Evolutionary conservation across 2,329 filamentous ascomycete species (phyloP), one percentile per base, ranked within the genome.

Genomic region (Alternaria gaisen): DNA sequence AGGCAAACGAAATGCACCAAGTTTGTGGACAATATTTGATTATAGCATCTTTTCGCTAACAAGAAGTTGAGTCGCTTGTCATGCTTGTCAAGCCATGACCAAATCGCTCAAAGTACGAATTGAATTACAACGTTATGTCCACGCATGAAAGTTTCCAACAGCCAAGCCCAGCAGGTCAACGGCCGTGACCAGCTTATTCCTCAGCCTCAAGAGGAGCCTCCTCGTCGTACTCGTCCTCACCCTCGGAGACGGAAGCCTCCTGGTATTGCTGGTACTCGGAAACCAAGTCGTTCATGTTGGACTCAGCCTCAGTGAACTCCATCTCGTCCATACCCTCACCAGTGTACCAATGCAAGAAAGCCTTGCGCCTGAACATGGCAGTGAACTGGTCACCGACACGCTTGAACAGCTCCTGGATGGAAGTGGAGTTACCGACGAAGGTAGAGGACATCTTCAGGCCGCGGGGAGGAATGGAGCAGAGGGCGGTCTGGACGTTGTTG

Each of bases 321-420:
- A 99, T 98, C 91, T 99, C 95, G 85, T 99, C 95, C 95, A 99
- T 99, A 86, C 95, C 95, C 89, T 99, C 95, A 80, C 94, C 94
- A 89, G 95, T 99, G 87, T 99, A 99, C 95, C 95, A 99, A 88
- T 98, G 95, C 89, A 99, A 92, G 93, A 99, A 99, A 90, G 95
- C 95, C 92, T 98, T 99, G 86, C 95, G 93, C 86, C 95, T 90
- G 91, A 99, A 99, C 95, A 99, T 99, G 81, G 94, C 95, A 85
- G 91, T 94, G 90, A 99, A 99, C 86, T 99, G 95, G 84, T 99
- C 95, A 80, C 95, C 95, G 76, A 99, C 87, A 89, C 95, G 94
- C 93, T 99, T 98, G 92, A 99, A 99, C 77, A 99, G 92, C 87
- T 99, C 95, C 88, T 99, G 95, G 85, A 99, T 99, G 72, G 94